These are phyloP conservation scores for Picea abies DNA, from an alignment of 83 land plant species.

Conservation along the genomic window DNA sequence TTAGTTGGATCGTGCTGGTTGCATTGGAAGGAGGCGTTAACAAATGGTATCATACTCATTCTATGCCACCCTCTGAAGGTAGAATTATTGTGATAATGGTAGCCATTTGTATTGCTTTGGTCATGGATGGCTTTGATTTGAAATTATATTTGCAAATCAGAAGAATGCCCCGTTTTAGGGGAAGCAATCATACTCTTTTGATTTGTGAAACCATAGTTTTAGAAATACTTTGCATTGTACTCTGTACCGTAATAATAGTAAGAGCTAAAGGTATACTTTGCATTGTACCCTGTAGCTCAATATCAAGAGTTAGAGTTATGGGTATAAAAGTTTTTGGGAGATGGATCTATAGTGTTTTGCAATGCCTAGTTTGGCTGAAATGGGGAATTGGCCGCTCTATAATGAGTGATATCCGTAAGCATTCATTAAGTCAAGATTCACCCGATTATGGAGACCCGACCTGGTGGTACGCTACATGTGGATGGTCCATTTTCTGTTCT, in stretches of 20 bases:
- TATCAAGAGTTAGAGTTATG: neutral
- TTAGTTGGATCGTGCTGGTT: neutral
- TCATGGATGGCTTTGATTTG: too few relatives aligned
- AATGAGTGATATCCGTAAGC: fast-evolving
- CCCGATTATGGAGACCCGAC: neutral
- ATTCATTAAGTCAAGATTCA: too few relatives aligned
- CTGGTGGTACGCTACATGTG: neutral
- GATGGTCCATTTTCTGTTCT: neutral
- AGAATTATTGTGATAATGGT: neutral
- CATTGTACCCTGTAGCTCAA: too few relatives aligned
- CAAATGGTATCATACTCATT: neutral
- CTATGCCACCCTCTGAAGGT: neutral
- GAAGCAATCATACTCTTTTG: too few relatives aligned
- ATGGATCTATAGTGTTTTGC: neutral
- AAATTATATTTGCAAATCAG: neutral
- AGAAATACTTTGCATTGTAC: neutral
- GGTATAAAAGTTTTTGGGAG: neutral
- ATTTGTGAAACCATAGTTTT: neutral
- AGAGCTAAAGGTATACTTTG: too few relatives aligned
- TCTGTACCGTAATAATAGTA: too few relatives aligned
- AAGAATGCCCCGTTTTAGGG: neutral
- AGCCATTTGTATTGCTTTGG: neutral
- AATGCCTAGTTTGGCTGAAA: neutral
- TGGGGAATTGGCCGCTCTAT: neutral
- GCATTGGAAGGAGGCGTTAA: neutral